A percentile compares a stretch with the other conserved stretches of the same genome.
These are phyloP conservation scores for Lactarius sanguifluus DNA, from an alignment of 768 basidiomycete species.

Conservation along the genomic window DNA sequence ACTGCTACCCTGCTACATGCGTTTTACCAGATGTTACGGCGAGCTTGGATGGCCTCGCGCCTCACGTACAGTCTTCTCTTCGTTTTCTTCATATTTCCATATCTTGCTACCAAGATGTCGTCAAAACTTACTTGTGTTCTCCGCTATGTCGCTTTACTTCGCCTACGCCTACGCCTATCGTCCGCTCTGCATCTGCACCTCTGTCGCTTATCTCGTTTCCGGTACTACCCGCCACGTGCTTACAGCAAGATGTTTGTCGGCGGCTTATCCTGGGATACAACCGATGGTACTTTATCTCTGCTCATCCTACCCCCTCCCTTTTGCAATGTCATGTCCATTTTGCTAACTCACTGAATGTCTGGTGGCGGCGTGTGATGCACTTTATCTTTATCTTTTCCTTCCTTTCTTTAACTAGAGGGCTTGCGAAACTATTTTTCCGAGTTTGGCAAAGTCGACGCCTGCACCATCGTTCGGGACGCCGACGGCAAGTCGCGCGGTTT, in stretches of 20 bases:
- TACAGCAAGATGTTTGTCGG: slow-evolving; percentile 99
- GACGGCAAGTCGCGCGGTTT: slow-evolving; percentile 95
- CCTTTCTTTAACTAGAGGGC: slow-evolving; percentile 48
- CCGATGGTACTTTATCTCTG: slow-evolving; percentile 74
- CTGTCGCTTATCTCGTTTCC: slow-evolving; percentile 27
- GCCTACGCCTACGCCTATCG: slow-evolving; percentile 27
- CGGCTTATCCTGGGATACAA: slow-evolving; percentile 99
- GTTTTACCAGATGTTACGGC: slow-evolving; percentile 27
- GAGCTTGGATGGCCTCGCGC: slow-evolving; percentile 19
- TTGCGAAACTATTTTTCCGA: slow-evolving; percentile 89
- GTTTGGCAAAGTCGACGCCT: slow-evolving; percentile 96
- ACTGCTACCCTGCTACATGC: slow-evolving; percentile 23
- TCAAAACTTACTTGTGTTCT: slow-evolving; percentile 28
- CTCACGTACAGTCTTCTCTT: slow-evolving; percentile 14
- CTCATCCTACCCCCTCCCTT: slow-evolving; percentile 34
- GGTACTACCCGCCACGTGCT: slow-evolving; percentile 26
- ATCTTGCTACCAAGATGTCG: slow-evolving; percentile 29
- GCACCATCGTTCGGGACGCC: slow-evolving; percentile 98
- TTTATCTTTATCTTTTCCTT: not conserved
- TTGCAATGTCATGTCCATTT: slow-evolving; percentile 35
- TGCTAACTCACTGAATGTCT: slow-evolving; percentile 48
- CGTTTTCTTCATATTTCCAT: slow-evolving; percentile 12
- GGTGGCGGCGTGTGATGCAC: slow-evolving; percentile 32
- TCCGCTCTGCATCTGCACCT: slow-evolving; percentile 28
- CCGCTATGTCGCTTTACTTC: slow-evolving; percentile 29